Base-by-base conservation (phyloP, 352 stramenopile genomes). In the Globisporangium uncinulatum region DNA sequence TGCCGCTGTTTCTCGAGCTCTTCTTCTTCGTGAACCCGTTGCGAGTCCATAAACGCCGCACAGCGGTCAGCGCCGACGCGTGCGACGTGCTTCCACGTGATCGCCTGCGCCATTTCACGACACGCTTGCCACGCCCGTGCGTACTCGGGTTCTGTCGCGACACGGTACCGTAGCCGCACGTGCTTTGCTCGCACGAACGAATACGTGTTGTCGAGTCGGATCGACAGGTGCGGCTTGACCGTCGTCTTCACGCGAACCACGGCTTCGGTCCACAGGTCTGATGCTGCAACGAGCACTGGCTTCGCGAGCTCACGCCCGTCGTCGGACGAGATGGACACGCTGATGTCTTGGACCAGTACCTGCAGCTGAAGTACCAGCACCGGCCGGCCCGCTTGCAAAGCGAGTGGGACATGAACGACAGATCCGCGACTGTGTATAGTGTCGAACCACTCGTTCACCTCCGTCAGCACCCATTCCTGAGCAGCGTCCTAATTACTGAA, bases 141-240 rank as follows among this genome's bases (percentile, higher is more conserved):
- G 50, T 85, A 90, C 4, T 74, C 64, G 10, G 21, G 46, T 3
- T 42, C 31, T 8, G 65, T 57, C 8, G 70, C 48, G 36, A 61
- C 57, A 6, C 48, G 14, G 20, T 70, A 62, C 9, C 83, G 76
- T 64, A 83, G 61, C 31, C 64, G 58, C 19, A 90, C 70, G 56
- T 79, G 70, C 45, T 89, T 89, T 0, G 71, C 65, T 17, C 83
- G 69, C 41, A 91, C 67, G 61, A 89, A 69, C 1, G 83, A 86
- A 42, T 72, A 81, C 13, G 76, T 73, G 51, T 93, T 93, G 60
- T 91, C 83, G 21, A 93, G 54, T 37, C 73, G 69, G 42, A 91
- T 49, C 36, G 46, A 59, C 15, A 70, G 48, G n/a, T 36, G 11
- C 13, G 19, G 41, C 45, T 32, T 55, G 32, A 49, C 53, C 36